Evolutionary conservation across 345 rosid species (phyloP), one percentile per base, ranked within the genome.

Genomic region (Capsella bursapastoris): DNA sequence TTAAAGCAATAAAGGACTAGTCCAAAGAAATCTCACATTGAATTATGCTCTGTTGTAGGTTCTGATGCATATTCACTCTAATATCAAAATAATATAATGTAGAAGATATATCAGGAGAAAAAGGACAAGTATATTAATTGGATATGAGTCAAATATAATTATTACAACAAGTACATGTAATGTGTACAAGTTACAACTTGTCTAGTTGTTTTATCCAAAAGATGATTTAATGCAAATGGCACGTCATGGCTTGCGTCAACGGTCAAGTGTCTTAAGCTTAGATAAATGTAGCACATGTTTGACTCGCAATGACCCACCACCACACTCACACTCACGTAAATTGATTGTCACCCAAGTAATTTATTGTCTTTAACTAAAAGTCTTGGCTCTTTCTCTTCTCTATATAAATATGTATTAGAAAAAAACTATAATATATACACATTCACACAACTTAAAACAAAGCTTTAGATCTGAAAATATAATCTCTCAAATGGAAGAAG

Each of bases 401-500:
- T 76, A 37, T 62, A 62, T 53, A 63, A 12, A 60, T 1, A 48
- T 8, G 3, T 16, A 4, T 22, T 22, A 38, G n/a, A 0, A 32
- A 57, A 14, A 32, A 6, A 65, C 13, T 34, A 72, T 18, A 40
- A 8, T 32, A 37, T 1, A 58, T 9, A 40, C 16, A 34, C 18
- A 57, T 44, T 63, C 48, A 65, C 48, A 66, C 72, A 55, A 7
- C 3, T 28, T 25, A 56, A 15, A 57, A 57, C 44, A 50, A 50
- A 50, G 9, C 56, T 50, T 18, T 0, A 70, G 35, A 77, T 70
- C 70, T 63, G 3, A 64, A 37, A 0, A 41, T 58, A 12, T 41
- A 18, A 58, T n/a, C 4, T 45, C 31, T 56, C 7, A 29, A 34
- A 78, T 78, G 81, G 84, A 81, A 66, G 83, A 78, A 34, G 38